Evolutionary conservation across 352 stramenopile species (phyloP).

Genomic region (Globisporangium emineosum): DNA sequence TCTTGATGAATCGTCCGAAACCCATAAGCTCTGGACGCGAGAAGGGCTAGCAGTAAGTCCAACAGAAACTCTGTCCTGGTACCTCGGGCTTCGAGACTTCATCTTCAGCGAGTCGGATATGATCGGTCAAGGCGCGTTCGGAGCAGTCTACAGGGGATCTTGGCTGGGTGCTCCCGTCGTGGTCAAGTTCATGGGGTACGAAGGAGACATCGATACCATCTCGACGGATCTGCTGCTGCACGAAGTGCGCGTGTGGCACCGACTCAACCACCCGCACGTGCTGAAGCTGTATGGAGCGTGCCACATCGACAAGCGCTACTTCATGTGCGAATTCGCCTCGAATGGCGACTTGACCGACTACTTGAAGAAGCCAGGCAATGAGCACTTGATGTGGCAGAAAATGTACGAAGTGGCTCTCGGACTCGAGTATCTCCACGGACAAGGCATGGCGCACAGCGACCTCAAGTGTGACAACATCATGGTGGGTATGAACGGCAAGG

Average conservation of each 20-base stretch:
- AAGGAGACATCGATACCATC: not conserved
- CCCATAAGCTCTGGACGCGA: too few relatives aligned
- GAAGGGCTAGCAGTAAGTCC: too few relatives aligned
- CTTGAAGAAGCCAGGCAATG: slow-evolving; percentile 5
- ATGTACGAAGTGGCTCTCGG: slow-evolving; percentile 21
- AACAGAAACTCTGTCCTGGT: too few relatives aligned
- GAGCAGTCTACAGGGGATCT: too few relatives aligned
- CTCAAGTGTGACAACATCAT: slow-evolving; percentile 27
- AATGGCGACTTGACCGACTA: slow-evolving; percentile 26
- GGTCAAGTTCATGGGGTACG: slow-evolving; percentile 33
- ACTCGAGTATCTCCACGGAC: slow-evolving; percentile 19
- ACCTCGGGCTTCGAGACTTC: too few relatives aligned
- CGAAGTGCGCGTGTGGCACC: slow-evolving; percentile 30
- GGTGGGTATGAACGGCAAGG: slow-evolving; percentile 18
- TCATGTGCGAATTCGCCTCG: slow-evolving; percentile 30
- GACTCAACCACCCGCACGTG: slow-evolving; percentile 31
- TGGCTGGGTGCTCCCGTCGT: too few relatives aligned
- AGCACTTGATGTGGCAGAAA: slow-evolving; percentile 20
- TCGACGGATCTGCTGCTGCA: slow-evolving; percentile 18
- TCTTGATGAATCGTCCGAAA: too few relatives aligned
- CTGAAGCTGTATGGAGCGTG: slow-evolving; percentile 34
- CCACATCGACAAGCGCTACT: slow-evolving; percentile 30
- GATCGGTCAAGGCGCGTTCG: too few relatives aligned
- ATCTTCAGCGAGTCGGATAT: too few relatives aligned
- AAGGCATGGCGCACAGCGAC: slow-evolving; percentile 23